Base-by-base conservation (phyloP, 2,329 filamentous ascomycete genomes). In the Setomelanomma holmii region DNA sequence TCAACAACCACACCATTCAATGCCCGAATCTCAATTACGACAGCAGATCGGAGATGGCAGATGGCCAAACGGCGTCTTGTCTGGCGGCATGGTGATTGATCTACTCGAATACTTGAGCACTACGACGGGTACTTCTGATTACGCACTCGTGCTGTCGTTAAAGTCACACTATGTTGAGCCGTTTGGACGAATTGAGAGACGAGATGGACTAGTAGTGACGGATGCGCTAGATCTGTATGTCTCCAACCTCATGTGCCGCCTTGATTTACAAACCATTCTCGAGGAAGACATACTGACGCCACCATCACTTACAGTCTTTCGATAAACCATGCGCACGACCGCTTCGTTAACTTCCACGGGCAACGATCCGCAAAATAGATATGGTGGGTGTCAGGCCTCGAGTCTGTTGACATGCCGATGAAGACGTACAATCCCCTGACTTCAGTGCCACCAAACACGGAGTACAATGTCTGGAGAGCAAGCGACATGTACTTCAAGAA, bases 161-260 rank as follows among this genome's bases (percentile, higher is more conserved):
- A 44, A 51, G 24, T 17, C 34, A 10, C 38, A 49, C 23, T 63
- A 56, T 30, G 49, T 58, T 35, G 36, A 44, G 40, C 43, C 45
- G 14, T 60, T 58, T 19, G 45, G 35, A 3, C 38, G 39, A 14
- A 44, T 63, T 38, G 43, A 56, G 4, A 36, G 43, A 19, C 24
- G 42, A n/a, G 60, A 60, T 42, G 57, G 57, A 4, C 40, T 60
- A 21, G 30, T 60, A 21, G 53, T 58, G 10, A 38, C 24, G 3
- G 38, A 44, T 12, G 17, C 34, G 16, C 8, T 38, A 2, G 19
- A 56, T 24, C 39, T 30, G 41, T 42, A 39, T 12, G 51, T 23
- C n/a, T 36, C n/a, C n/a, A n/a, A n/a, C n/a, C n/a, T n/a, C n/a
- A n/a, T n/a, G n/a, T n/a, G n/a, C n/a, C n/a, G n/a, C n/a, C n/a